Evolutionary conservation across 2,329 filamentous ascomycete genomes (phyloP).

Genomic region (Alternaria ventricosa): DNA sequence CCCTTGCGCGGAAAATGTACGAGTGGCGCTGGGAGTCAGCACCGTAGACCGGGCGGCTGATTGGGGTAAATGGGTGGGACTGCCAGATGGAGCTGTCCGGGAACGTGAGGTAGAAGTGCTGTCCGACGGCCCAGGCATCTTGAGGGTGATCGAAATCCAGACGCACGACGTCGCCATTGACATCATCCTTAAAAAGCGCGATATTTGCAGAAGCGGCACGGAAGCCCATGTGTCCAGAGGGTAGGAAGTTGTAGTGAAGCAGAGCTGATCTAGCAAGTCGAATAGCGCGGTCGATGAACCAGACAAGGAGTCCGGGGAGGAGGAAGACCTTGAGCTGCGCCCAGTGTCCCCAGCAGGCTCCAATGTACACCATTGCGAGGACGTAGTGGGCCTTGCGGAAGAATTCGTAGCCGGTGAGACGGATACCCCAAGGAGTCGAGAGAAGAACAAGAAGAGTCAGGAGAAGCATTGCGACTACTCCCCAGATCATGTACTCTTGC

Average conservation of each 20-base stretch:
- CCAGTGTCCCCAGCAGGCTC: slow-evolving; percentile 80
- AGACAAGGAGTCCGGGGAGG: slow-evolving; percentile 64
- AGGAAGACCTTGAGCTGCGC: slow-evolving; percentile 56
- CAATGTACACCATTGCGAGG: slow-evolving; percentile 75
- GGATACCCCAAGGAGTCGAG: slow-evolving; percentile 66
- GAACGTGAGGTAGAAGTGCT: slow-evolving; percentile 77
- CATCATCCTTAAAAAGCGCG: slow-evolving; percentile 45
- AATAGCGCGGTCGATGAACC: slow-evolving; percentile 68
- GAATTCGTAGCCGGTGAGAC: slow-evolving; percentile 75
- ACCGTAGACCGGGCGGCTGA: slow-evolving; percentile 33
- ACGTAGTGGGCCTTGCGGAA: slow-evolving; percentile 78
- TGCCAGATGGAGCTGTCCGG: slow-evolving; percentile 72
- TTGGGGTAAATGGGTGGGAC: slow-evolving; percentile 68
- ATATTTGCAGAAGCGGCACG: slow-evolving; percentile 34
- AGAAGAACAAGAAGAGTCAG: slow-evolving; percentile 67
- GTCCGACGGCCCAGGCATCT: slow-evolving; percentile 68
- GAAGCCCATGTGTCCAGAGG: slow-evolving; percentile 41
- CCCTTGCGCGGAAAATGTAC: slow-evolving; percentile 46
- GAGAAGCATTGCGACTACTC: slow-evolving; percentile 70
- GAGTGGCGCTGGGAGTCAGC: slow-evolving; percentile 36
- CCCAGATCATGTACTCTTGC: slow-evolving; percentile 75
- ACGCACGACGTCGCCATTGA: slow-evolving; percentile 62
- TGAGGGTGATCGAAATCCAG: slow-evolving; percentile 70
- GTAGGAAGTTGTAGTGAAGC: slow-evolving; percentile 60
- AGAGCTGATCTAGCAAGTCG: slow-evolving; percentile 65